Evolutionary conservation across 768 basidiomycete species (phyloP), one percentile per base, ranked within the genome.

Genomic region (Mycena haematopus): DNA sequence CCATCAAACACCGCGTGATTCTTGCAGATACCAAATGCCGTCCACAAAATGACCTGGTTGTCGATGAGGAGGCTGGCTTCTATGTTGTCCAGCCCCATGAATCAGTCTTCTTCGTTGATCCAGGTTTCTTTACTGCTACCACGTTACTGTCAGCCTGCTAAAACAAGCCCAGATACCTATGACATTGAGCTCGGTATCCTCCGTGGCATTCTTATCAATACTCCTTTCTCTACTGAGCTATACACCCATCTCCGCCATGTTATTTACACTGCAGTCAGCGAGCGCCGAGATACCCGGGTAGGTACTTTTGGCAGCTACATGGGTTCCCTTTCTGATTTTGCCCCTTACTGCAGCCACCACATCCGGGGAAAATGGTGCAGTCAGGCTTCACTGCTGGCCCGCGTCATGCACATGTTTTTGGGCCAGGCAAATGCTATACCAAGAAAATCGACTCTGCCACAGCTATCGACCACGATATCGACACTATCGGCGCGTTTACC

Each of bases 311-410:
- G 29, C 29, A 31, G 29, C 27, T 29, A 31, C 44, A n/a, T n/a
- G n/a, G n/a, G n/a, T n/a, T n/a, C n/a, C n/a, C n/a, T n/a, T n/a
- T 42, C 19, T 56, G 9, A 29, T 17, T 45, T 45, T 19, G n/a
- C n/a, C n/a, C n/a, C n/a, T n/a, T 29, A n/a, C 13, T 24, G 21
- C 17, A 56, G 44, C 54, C 54, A 21, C 17, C 5, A 19, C 42
- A 33, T n/a, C 19, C 7, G 9, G 60, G 60, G 9, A 21, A 17
- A 19, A 51, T 62, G 46, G 60, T 52, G 3, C 60, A 62, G 53
- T 11, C 51, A 11, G 60, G 60, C 22, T 62, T n/a, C 14, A 62
- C 56, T 51, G 53, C 59, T 27, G 59, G 59, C 1, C 59, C 59
- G 1, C 44, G 44, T 31, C 59, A 60, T 60, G 59, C 59, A 7